These are phyloP conservation scores for Yarrowia divulgata DNA, from an alignment of 805 yeast species.

Conservation along the genomic window DNA sequence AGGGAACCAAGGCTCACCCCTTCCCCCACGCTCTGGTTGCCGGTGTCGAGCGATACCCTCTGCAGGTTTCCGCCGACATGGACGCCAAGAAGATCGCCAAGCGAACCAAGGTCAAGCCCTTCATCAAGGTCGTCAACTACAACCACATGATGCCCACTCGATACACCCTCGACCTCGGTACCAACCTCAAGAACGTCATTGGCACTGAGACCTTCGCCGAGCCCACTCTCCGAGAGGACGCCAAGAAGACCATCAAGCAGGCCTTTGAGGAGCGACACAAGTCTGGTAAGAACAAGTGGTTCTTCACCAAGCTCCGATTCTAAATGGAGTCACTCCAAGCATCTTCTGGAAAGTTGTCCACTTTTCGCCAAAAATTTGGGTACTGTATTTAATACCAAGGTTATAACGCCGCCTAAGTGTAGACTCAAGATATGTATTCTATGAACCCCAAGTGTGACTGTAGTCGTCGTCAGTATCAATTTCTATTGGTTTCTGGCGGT, in stretches of 20 bases:
- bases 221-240: constrained; percentile 98
- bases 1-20: constrained; percentile 98
- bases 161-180: constrained; percentile 96
- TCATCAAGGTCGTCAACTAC: constrained; percentile 98
- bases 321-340: constrained; percentile 52
- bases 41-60: constrained; percentile 98
- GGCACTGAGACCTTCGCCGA: constrained; percentile 93
- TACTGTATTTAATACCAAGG: constrained; percentile 39
- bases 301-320: constrained; percentile 96
- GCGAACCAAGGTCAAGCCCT: constrained; percentile 98
- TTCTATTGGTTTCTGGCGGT: background rate
- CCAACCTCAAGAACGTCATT: constrained; percentile 82
- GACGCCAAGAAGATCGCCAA: constrained; percentile 96
- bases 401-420: constrained; percentile 28
- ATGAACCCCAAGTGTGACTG: constrained; percentile 1
- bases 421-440: constrained; percentile 38
- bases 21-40: constrained; percentile 99
- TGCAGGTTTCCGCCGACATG: constrained; percentile 93
- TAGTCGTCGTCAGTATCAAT: background rate
- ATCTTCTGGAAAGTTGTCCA: constrained; percentile 35
- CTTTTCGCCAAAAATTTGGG: constrained; percentile 38
- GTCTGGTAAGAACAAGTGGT: constrained; percentile 99
- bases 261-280: constrained; percentile 99
- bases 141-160: constrained; percentile 99
- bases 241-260: constrained; percentile 98